Evolutionary conservation across 208 protist genomes (phyloP).

Genomic region (Sergeia podlipaevii): DNA sequence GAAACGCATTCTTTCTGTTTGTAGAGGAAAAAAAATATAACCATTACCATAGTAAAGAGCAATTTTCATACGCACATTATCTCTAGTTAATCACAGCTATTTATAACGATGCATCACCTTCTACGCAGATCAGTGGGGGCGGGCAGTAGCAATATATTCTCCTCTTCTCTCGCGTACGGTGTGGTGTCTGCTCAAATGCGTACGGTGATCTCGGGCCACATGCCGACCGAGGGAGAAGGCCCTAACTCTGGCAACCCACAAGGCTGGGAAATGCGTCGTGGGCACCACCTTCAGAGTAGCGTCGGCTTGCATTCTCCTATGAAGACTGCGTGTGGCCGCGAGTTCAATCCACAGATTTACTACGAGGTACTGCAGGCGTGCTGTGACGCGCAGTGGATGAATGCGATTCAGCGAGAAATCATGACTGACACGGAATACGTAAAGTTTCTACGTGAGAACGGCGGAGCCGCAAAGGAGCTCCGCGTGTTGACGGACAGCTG

Average conservation of each 20-base stretch:
- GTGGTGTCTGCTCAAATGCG: constrained; percentile 10
- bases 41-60: too few species aligned
- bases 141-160: not conserved
- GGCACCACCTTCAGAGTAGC: constrained; percentile 76
- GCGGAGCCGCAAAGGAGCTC: constrained; percentile 62
- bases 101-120: too few species aligned
- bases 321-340: constrained; percentile 71
- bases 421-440: constrained; percentile 71
- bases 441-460: constrained; percentile 61
- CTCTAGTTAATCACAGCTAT: too few species aligned
- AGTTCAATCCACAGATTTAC: constrained; percentile 77
- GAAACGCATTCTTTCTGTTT: too few species aligned
- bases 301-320: constrained; percentile 60
- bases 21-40: too few species aligned
- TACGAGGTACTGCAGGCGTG: constrained; percentile 84
- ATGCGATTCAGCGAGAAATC: constrained; percentile 78
- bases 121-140: not conserved
- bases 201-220: constrained; percentile 44
- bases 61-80: too few species aligned
- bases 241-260: constrained; percentile 3
- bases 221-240: constrained; percentile 35
- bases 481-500: constrained; percentile 50
- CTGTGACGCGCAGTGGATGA: constrained; percentile 82
- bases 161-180: constrained; percentile 8
- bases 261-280: constrained; percentile 55